These are phyloP conservation scores for Candida maris DNA, from an alignment of 805 yeast species.

Conservation along the genomic window DNA sequence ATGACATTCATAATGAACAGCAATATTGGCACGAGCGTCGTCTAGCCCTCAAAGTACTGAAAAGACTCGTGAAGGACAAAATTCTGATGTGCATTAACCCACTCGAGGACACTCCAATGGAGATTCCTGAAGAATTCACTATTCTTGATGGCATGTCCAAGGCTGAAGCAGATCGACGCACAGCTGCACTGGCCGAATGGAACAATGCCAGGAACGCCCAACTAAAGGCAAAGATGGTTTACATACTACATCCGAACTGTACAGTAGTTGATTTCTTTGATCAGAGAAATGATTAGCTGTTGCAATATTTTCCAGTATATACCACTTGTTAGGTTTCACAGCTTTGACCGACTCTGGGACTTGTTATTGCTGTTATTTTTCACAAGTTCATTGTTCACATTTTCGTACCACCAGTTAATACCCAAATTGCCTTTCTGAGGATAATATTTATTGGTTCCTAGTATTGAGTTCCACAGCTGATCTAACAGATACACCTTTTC, in stretches of 20 bases:
- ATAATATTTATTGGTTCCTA: constrained; percentile 51
- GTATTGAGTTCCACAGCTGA: constrained; percentile 48
- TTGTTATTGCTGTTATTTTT: no score
- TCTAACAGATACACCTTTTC: constrained; percentile 40
- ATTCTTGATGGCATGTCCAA: constrained; percentile 20
- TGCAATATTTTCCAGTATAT: no score
- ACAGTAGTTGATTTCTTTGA: constrained; percentile 68
- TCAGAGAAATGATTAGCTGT: constrained; percentile 25
- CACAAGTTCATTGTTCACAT: constrained; percentile 20
- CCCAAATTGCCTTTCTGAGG: constrained; percentile 54
- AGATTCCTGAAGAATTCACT: constrained; percentile 28
- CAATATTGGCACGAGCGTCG: constrained; percentile 69
- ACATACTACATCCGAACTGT: constrained; percentile 77
- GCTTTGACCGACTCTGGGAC: no score
- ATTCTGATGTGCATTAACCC: constrained; percentile 64
- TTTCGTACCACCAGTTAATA: constrained; percentile 61
- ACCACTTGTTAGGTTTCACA: no score
- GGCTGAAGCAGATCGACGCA: constrained; percentile 24
- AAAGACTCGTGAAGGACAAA: constrained; percentile 78
- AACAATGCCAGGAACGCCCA: constrained; percentile 21
- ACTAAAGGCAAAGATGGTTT: constrained; percentile 35
- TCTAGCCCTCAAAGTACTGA: constrained; percentile 74
- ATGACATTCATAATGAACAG: constrained; percentile 62
- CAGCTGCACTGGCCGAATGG: constrained; percentile 23
- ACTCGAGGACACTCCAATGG: constrained; percentile 39